Conservation (phyloP, 2,329 filamentous ascomycete species). For the Drechslera avenae region DNA sequence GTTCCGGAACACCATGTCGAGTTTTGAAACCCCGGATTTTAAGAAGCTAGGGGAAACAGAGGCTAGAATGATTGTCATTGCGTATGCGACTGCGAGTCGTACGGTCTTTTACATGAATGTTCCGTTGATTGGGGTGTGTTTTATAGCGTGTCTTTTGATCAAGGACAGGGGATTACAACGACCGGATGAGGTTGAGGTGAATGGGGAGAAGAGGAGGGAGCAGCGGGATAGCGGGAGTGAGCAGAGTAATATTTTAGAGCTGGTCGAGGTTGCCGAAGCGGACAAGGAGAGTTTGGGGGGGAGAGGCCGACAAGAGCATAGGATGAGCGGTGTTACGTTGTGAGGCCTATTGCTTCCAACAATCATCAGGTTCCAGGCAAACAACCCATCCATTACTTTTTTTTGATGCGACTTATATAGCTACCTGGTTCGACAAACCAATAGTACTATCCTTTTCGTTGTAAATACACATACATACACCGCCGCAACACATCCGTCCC, state of each 20-base stretch:
- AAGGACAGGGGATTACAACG: constrained; percentile 53
- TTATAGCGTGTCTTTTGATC: constrained; percentile 59
- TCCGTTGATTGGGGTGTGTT: constrained; percentile 58
- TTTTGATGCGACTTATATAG: too few relatives aligned
- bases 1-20: constrained; percentile 14
- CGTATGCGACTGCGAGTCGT: constrained; percentile 61
- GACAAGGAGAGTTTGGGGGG: too few relatives aligned
- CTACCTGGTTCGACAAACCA: too few relatives aligned
- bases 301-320: not conserved
- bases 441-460: too few relatives aligned
- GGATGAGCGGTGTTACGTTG: too few relatives aligned
- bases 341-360: too few relatives aligned
- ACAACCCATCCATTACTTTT: too few relatives aligned
- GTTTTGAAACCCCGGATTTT: constrained; percentile 21
- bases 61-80: constrained; percentile 50
- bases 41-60: constrained; percentile 8
- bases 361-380: too few relatives aligned
- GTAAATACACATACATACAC: too few relatives aligned
- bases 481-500: too few relatives aligned
- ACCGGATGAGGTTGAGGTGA: constrained; percentile 20
- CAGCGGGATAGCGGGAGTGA: not conserved
- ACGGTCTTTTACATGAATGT: constrained; percentile 63
- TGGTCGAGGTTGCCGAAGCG: not conserved
- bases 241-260: not conserved
- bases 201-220: not conserved